Percentiles rank a stretch among this genome's conserved stretches.
These are phyloP conservation scores for Daldinia caldariorum DNA, from an alignment of 495 filamentous ascomycete genomes.

Conservation along the genomic window DNA sequence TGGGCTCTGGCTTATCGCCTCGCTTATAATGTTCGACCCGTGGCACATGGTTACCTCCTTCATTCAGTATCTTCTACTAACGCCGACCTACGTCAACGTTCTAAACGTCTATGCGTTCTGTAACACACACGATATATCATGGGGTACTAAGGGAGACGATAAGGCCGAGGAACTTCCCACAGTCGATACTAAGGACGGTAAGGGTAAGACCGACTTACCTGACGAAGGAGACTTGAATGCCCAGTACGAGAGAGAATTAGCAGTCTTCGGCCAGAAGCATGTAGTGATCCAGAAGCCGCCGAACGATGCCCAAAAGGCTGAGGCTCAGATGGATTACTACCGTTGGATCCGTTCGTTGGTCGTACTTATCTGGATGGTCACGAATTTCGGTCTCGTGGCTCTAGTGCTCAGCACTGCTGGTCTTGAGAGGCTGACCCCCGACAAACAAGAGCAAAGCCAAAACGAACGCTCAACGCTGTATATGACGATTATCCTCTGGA, in stretches of 20 bases:
- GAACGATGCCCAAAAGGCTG: slow-evolving; percentile 66
- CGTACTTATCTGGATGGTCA: slow-evolving; percentile 96
- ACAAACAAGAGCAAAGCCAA: slow-evolving; percentile 56
- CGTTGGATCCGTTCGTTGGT: slow-evolving; percentile 92
- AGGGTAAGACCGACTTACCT: slow-evolving; percentile 92
- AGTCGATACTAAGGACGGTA: slow-evolving; percentile 88
- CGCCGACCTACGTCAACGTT: slow-evolving; percentile 94
- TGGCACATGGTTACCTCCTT: slow-evolving; percentile 99
- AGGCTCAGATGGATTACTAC: slow-evolving; percentile 98
- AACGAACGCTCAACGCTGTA: slow-evolving; percentile 74
- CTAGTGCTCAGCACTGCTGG: slow-evolving; percentile 89
- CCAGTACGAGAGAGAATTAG: slow-evolving; percentile 89
- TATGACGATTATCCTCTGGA: slow-evolving; percentile 90
- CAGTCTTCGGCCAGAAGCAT: slow-evolving; percentile 73
- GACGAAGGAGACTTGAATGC: slow-evolving; percentile 84
- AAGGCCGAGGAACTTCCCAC: slow-evolving; percentile 83
- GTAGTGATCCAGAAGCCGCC: slow-evolving; percentile 71
- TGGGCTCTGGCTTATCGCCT: slow-evolving; percentile 90
- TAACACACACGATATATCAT: slow-evolving; percentile 97
- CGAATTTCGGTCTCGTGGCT: slow-evolving; percentile 88
- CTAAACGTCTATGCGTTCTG: slow-evolving; percentile 98
- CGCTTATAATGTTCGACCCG: slow-evolving; percentile 95
- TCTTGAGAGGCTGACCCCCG: slow-evolving; percentile 69
- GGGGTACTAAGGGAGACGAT: slow-evolving; percentile 96
- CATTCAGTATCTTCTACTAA: slow-evolving; percentile 95